These are phyloP conservation scores for Phoenix dactylifera DNA, from an alignment of 176 grass and related monocot genomes.

Conservation along the genomic window DNA sequence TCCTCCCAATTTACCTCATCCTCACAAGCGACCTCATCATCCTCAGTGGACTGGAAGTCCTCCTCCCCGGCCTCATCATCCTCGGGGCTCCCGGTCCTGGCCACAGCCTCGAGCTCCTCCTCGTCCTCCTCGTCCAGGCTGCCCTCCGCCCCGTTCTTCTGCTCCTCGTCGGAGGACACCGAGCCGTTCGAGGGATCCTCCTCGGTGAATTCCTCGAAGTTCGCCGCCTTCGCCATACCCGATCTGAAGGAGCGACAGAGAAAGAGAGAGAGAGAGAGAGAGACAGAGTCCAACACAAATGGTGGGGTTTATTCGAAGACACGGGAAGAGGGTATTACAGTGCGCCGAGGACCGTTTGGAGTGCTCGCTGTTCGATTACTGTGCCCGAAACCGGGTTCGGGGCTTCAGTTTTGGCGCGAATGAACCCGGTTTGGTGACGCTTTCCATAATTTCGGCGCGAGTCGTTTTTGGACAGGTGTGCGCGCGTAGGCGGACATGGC, in stretches of 20 bases:
- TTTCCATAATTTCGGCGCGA: too few species aligned
- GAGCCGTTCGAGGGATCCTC: neutral
- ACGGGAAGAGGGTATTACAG: too few species aligned
- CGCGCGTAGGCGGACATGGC: too few species aligned
- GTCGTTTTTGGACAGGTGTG: too few species aligned
- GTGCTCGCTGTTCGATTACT: too few species aligned
- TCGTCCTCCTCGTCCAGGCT: constrained; percentile 33
- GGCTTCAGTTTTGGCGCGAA: too few species aligned
- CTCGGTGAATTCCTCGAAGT: constrained; percentile 19
- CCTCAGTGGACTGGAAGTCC: constrained; percentile 43
- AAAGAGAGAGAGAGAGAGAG: neutral
- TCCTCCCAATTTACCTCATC: constrained; percentile 29
- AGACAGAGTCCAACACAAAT: neutral
- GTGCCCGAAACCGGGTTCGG: too few species aligned
- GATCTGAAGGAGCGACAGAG: too few species aligned
- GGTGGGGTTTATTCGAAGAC: too few species aligned
- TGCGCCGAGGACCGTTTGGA: too few species aligned
- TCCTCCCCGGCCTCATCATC: constrained; percentile 21
- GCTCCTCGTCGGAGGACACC: constrained; percentile 16
- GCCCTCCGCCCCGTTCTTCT: constrained; percentile 21
- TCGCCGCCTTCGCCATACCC: constrained; percentile 5
- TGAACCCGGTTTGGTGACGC: too few species aligned
- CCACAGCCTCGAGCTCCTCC: constrained; percentile 69
- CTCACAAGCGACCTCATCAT: constrained; percentile 33
- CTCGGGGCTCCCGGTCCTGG: constrained; percentile 22